phyloP scores from a whole-genome alignment of 1,284 basidiomycete genomes.

The Malassezia cuniculi region DNA sequence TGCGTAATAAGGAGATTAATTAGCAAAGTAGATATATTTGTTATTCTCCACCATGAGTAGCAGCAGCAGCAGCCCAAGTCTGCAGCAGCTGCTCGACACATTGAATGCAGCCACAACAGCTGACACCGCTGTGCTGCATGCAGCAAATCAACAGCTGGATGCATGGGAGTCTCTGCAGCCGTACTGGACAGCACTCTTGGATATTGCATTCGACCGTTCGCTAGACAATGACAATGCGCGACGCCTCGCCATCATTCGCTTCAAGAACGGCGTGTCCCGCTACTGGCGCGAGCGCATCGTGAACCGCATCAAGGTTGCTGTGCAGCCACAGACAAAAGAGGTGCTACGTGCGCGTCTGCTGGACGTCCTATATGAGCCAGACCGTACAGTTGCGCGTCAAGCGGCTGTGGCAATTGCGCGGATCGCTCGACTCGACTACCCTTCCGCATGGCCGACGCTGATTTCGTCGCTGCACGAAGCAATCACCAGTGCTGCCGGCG shows the following conservation, averaged over 20 bases:
- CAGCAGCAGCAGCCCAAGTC: no score
- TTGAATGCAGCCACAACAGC: conserved; percentile 1
- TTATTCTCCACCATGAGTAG: background rate
- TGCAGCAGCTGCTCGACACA: conserved; percentile 3
- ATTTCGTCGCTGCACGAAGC: conserved; percentile 26
- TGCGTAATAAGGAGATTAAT: conserved; percentile 48
- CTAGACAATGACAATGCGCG: conserved; percentile 20
- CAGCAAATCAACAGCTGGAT: conserved; percentile 22
- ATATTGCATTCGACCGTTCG: conserved; percentile 26
- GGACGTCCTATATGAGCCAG: conserved; percentile 29
- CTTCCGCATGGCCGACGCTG: conserved; percentile 35
- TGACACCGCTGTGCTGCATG: conserved; percentile 2
- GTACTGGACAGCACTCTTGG: conserved; percentile 30
- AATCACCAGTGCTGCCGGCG: conserved; percentile 13
- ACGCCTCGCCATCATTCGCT: conserved; percentile 38
- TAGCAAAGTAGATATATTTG: conserved; percentile 1
- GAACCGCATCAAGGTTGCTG: conserved; percentile 25
- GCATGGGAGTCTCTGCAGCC: conserved; percentile 27
- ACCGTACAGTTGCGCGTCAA: conserved; percentile 33
- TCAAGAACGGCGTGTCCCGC: conserved; percentile 43
- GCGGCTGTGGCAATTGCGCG: conserved; percentile 32
- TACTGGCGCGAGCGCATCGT: conserved; percentile 38
- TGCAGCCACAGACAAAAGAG: conserved; percentile 27
- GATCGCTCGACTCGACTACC: conserved; percentile 39
- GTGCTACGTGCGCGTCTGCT: conserved; percentile 26